Conservation (phyloP, 2,329 filamentous ascomycete genomes). For the Allantophomopsis cytisporea region DNA sequence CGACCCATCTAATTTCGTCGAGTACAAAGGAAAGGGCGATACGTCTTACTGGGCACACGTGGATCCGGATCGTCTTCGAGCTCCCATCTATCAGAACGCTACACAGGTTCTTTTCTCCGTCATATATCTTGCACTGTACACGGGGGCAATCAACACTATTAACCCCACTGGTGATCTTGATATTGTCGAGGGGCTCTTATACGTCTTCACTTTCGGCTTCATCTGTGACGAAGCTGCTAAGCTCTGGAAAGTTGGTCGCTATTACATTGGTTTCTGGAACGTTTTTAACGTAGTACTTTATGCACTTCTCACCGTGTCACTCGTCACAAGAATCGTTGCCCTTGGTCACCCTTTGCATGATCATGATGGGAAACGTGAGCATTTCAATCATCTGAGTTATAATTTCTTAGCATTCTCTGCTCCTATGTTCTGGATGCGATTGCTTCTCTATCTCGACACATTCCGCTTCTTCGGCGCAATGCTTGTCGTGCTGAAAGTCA, state of each 20-base stretch:
- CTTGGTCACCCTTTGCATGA: conserved; percentile 43
- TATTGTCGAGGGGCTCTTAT: conserved; percentile 68
- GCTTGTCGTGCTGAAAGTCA: conserved; percentile 90
- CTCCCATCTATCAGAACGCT: conserved; percentile 83
- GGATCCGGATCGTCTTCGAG: conserved; percentile 87
- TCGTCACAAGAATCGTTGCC: conserved; percentile 68
- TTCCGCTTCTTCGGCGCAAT: conserved; percentile 96
- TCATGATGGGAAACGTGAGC: conserved; percentile 33
- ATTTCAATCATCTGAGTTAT: conserved; percentile 74
- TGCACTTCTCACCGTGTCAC: conserved; percentile 60
- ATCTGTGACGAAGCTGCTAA: conserved; percentile 80
- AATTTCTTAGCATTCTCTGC: conserved; percentile 89
- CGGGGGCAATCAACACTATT: conserved; percentile 84
- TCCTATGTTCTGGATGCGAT: conserved; percentile 91
- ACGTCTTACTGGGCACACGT: conserved; percentile 69
- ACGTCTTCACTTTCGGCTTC: conserved; percentile 84
- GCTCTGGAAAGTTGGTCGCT: conserved; percentile 84
- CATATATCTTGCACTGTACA: conserved; percentile 75
- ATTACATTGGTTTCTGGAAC: conserved; percentile 94
- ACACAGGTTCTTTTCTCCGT: conserved; percentile 78
- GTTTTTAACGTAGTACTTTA: conserved; percentile 85
- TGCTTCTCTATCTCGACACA: conserved; percentile 85
- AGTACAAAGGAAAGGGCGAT: conserved; percentile 74
- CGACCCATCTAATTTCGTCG: conserved; percentile 78
- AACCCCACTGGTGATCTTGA: conserved; percentile 79